Base-by-base conservation (phyloP, 805 yeast species). In the Saccharomycopsis lassenensis region DNA sequence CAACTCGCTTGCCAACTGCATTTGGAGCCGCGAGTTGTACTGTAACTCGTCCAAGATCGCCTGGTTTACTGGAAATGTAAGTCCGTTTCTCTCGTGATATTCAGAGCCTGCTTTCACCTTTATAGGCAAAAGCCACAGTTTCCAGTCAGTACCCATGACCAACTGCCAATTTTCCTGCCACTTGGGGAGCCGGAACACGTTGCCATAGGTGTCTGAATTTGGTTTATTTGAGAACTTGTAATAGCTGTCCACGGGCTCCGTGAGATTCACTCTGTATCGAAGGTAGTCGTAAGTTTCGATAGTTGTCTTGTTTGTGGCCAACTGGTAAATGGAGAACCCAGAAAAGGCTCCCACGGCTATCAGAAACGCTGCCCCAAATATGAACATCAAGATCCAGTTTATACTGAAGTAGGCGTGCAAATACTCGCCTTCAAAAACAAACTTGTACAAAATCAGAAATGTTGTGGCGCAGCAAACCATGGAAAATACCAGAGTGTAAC, bases 151-250 rank as follows among this genome's bases (percentile, higher is more conserved):
- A 0, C 98, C 98, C 93, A 89, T 79, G 1, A 83, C 70, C 4
- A 67, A 60, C 14, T 51, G 44, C 82, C 86, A 77, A 53, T 91
- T 91, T 5, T 55, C 52, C 22, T 31, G 49, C 31, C 49, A 44
- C 16, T 52, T 51, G 0, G 96, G 95, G 25, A 89, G 51, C 55
- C 87, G 84, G 56, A 76, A 91, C 3, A 84, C 61, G 54, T 89
- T 83, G 1, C 79, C 85, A 5, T 65, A 45, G 5, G 60, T 54
- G 33, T 58, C 52, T 8, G 73, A 56, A 31, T 50, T 58, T 24
- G 64, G 77, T 50, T 62, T 56, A 34, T 52, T 55, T 6, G 67
- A 52, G 48, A 62, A 65, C 15, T 62, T 52, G 46, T 56, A 61
- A 12, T 55, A 48, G 19, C 49, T 41, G 21, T 52, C 57, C 39